These are phyloP conservation scores for Teratosphaeria destructans DNA, from an alignment of 2,329 filamentous ascomycete genomes.

Conservation along the genomic window DNA sequence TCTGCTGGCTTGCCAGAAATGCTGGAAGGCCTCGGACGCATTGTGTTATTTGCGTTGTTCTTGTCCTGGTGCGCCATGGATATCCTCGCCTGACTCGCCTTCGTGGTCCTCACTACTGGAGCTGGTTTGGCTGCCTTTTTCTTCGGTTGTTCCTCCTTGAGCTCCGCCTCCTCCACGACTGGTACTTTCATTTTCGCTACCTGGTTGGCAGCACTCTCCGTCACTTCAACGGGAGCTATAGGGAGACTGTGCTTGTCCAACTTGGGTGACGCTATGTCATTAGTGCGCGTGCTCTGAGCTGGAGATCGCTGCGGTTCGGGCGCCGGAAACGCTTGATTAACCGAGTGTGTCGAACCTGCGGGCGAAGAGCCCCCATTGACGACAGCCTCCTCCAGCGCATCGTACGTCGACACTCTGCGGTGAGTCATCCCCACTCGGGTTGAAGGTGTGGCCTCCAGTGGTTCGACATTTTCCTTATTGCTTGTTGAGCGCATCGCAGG, in stretches of 20 bases:
- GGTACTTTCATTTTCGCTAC: not conserved
- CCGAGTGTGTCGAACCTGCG: conserved; percentile 11
- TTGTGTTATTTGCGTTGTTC: conserved; percentile 4
- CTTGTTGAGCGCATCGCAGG: conserved; percentile 19
- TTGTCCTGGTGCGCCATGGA: conserved; percentile 19
- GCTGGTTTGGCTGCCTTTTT: conserved; percentile 14
- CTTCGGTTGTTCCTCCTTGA: conserved; percentile 1
- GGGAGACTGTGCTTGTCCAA: not conserved
- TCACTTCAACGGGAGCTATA: not conserved
- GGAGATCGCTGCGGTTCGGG: not conserved
- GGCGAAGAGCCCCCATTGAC: conserved; percentile 11
- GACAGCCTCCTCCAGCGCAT: conserved; percentile 16
- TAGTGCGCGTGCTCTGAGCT: not conserved
- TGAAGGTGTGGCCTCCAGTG: conserved; percentile 2
- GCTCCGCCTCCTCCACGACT: not conserved
- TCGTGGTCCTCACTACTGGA: conserved; percentile 21
- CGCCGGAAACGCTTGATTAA: not conserved
- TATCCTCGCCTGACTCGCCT: conserved; percentile 22
- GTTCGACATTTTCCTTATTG: conserved; percentile 24
- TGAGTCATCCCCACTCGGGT: not conserved
- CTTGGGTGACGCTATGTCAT: not conserved
- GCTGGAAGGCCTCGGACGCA: not conserved
- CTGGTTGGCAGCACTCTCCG: not conserved
- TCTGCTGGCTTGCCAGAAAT: not conserved
- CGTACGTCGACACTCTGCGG: conserved; percentile 9